These are phyloP conservation scores for Trametes maxima DNA, from an alignment of 768 basidiomycete species.

Conservation along the genomic window DNA sequence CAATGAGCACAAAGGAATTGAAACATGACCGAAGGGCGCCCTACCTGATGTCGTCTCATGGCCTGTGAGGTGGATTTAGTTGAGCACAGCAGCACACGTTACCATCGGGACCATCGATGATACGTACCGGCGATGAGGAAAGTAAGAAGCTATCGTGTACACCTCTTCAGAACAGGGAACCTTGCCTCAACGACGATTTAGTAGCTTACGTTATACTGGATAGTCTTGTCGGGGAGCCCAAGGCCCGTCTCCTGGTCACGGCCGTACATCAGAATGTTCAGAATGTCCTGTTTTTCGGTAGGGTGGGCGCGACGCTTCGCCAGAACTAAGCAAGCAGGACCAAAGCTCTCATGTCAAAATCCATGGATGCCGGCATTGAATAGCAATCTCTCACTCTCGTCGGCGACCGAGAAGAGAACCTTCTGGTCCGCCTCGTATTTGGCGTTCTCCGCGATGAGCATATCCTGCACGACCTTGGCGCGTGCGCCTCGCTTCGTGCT, in stretches of 20 bases:
- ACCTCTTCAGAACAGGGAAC: background rate
- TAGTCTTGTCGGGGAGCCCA: constrained; percentile 42
- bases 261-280: constrained; percentile 47
- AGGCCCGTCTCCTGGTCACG: constrained; percentile 48
- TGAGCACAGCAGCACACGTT: background rate
- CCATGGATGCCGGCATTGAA: background rate
- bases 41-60: constrained; percentile 43
- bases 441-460: constrained; percentile 39
- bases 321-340: constrained; percentile 34
- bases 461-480: constrained; percentile 36
- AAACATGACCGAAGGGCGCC: background rate
- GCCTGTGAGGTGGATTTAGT: constrained; percentile 17
- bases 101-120: background rate
- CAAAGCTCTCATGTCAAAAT: background rate
- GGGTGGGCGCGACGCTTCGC: constrained; percentile 41
- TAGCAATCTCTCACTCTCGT: constrained; percentile 37
- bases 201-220: constrained; percentile 41
- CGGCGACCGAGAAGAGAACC: constrained; percentile 41
- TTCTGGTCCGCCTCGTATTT: constrained; percentile 45
- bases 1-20: background rate
- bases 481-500: constrained; percentile 39
- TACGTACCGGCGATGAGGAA: constrained; percentile 50
- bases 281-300: constrained; percentile 44
- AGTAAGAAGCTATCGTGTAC: constrained; percentile 40
- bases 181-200: background rate